Evolutionary conservation across 2,329 filamentous ascomycete genomes (phyloP).

Genomic region (Metarhizium sp.): DNA sequence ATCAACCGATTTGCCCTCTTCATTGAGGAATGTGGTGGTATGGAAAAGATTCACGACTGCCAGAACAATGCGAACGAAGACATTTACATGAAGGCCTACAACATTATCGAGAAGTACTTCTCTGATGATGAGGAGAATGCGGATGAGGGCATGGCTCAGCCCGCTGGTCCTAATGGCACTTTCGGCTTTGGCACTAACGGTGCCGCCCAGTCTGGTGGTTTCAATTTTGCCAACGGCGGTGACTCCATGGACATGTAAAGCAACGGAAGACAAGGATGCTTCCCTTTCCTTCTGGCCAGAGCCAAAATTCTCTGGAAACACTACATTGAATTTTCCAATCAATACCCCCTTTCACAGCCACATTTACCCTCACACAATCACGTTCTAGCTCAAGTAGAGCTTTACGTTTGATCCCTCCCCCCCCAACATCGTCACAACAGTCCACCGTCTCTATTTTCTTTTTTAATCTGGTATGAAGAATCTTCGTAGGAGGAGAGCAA

Average conservation of each 20-base stretch:
- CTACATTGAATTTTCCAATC: not conserved
- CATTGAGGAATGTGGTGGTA: conserved; percentile 96
- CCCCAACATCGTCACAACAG: conserved; percentile 22
- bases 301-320: not conserved
- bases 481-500: conserved; percentile 17
- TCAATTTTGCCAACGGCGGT: conserved; percentile 79
- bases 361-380: conserved; percentile 10
- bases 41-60: conserved; percentile 99
- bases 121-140: conserved; percentile 95
- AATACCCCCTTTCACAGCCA: conserved; percentile 7
- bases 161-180: conserved; percentile 58
- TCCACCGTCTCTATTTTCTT: conserved; percentile 18
- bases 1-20: conserved; percentile 97
- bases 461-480: conserved; percentile 24
- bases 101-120: conserved; percentile 99
- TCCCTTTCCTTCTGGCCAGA: not conserved
- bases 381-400: conserved; percentile 15
- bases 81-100: conserved; percentile 99
- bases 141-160: conserved; percentile 66
- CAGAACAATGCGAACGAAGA: conserved; percentile 99
- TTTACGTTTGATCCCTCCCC: conserved; percentile 12
- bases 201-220: conserved; percentile 61
- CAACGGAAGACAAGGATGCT: not conserved
- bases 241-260: conserved; percentile 60
- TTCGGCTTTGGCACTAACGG: conserved; percentile 70